phyloP scores from a whole-genome alignment of 352 stramenopile genomes.

The Hyaloperonospora arabidopsidis region DNA sequence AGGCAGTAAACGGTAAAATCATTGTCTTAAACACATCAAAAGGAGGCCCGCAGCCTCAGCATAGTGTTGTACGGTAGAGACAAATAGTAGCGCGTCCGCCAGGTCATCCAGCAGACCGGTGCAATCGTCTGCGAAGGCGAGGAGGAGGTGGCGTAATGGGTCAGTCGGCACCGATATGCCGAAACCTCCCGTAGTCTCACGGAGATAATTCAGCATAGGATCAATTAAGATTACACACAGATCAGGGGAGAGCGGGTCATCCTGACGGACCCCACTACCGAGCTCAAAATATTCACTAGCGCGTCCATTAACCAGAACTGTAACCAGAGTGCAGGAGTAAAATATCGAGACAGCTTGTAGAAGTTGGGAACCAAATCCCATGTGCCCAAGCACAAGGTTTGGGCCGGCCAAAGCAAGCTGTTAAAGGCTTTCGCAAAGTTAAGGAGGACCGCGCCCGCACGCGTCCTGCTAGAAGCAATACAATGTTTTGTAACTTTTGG shows the following conservation, averaged over 20 bases:
- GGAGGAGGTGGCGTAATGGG: neutral
- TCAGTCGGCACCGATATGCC: neutral
- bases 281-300: constrained; percentile 12
- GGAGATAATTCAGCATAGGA: constrained; percentile 12
- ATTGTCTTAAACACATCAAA: constrained; percentile 13
- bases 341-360: constrained; percentile 8
- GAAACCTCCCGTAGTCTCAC: neutral
- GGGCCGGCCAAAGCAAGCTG: neutral
- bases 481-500: neutral
- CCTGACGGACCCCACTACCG: constrained; percentile 14
- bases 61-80: neutral
- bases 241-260: constrained; percentile 16
- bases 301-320: constrained; percentile 11
- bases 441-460: neutral
- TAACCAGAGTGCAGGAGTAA: constrained; percentile 8
- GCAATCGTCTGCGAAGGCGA: constrained; percentile 20
- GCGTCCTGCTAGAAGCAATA: neutral
- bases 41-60: neutral
- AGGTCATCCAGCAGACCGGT: constrained; percentile 8
- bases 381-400: constrained; percentile 7
- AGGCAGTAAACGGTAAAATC: constrained; percentile 6
- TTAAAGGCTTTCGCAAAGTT: constrained; percentile 19
- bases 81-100: neutral
- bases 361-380: constrained; percentile 8
- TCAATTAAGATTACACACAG: constrained; percentile 22